Base-by-base conservation (phyloP, 768 basidiomycete species). In the Mrakia hoshinonis region DNA sequence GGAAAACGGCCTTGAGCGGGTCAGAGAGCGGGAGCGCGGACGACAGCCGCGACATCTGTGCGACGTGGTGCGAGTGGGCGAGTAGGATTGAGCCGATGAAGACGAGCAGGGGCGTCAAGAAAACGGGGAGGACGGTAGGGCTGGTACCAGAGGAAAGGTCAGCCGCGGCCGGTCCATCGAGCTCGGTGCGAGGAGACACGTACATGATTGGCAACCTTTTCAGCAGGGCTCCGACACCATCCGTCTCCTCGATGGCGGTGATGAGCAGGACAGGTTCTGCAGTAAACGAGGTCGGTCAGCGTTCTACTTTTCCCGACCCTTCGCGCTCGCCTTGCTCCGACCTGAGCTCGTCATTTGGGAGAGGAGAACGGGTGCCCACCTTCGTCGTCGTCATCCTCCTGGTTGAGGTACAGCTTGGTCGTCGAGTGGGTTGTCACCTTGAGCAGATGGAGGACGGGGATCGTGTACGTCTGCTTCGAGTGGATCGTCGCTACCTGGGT, bases 11-110 rank as follows among this genome's bases (percentile, higher is more conserved):
- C 13, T 58, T 43, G 43, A 43, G 31, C 7, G 29, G 20, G 13
- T 26, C 29, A 18, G 55, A 34, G 58, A 36, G 10, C 18, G 34
- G 31, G 15, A 31, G 34, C 22, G 36, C 36, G 36, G 36, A 9
- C 15, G 58, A 61, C 31, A 61, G 58, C 18, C 31, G 34, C 5
- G 36, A 20, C 31, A 61, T 31, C 58, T 61, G 36, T 9, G 58
- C 58, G 18, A 61, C 34, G 13, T 61, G 36, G 58, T 61, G 58
- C 31, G 58, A 61, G 58, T 61, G 58, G n/a, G 31, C 58, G 58
- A 61, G 58, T 22, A 61, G 58, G 58, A 61, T 39, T 10, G 58
- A 31, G 31, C 58, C 58, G 20, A 61, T 18, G 34, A 61, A n/a
- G 31, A 38, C 31, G 20, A 61, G 36, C 20, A 61, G 12, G 18